A percentile compares a stretch with the other conserved stretches of the same genome.
Evolutionary conservation across 108 stramenopile genomes (phyloP).

Genomic region (Cyclostephanos tholiformis): DNA sequence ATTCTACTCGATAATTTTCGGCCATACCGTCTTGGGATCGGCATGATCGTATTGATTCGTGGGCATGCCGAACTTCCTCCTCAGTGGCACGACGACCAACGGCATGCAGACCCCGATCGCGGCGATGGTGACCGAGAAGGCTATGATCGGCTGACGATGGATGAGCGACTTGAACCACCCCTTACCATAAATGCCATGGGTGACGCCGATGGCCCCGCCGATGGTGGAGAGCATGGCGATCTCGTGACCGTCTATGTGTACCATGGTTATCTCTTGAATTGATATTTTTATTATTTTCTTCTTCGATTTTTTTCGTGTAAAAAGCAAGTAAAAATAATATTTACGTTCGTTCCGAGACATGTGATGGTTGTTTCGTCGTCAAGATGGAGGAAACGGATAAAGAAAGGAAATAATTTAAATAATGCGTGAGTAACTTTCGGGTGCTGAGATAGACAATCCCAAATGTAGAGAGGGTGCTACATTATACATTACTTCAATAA

Average conservation of each 20-base stretch:
- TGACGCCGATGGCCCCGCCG: conserved; percentile 60
- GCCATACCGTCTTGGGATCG: conserved; percentile 63
- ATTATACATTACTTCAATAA: not conserved
- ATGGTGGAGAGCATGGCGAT: conserved; percentile 69
- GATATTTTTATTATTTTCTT: not conserved
- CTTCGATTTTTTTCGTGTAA: not conserved
- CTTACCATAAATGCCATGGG: conserved; percentile 71
- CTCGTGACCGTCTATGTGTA: conserved; percentile 85
- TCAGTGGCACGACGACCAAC: conserved; percentile 71
- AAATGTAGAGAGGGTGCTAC: not conserved
- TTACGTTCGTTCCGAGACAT: not conserved
- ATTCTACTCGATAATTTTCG: conserved; percentile 60
- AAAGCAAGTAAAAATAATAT: not conserved
- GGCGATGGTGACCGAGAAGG: conserved; percentile 67
- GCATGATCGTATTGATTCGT: conserved; percentile 87
- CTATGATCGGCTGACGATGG: conserved; percentile 82
- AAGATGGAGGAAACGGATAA: not conserved
- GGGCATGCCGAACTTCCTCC: conserved; percentile 75
- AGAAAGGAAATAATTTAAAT: not conserved
- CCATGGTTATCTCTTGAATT: conserved; percentile 47
- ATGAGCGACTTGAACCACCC: conserved; percentile 81
- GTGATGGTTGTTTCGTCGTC: not conserved
- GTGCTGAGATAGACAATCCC: too few relatives aligned
- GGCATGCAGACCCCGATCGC: conserved; percentile 64
- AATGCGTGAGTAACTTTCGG: not conserved